Percentiles rank a stretch among this genome's conserved stretches.
These are phyloP conservation scores for Groenewaldozyma tartarivorans DNA, from an alignment of 805 yeast species.

Conservation along the genomic window DNA sequence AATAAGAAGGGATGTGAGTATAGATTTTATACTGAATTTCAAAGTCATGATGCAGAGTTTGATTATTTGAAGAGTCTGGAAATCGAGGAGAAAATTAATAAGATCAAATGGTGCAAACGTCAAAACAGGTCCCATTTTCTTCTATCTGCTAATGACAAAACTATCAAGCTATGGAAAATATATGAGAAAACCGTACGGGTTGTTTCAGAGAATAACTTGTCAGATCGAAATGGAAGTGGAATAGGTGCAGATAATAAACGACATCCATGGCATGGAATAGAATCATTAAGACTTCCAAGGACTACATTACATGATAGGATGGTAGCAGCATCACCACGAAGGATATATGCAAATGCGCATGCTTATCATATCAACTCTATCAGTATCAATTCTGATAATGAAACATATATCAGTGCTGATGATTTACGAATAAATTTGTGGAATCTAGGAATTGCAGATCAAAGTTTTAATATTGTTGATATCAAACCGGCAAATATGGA, in stretches of 20 bases:
- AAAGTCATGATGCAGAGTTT: constrained; percentile 96
- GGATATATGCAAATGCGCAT: constrained; percentile 89
- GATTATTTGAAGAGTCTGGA: constrained; percentile 93
- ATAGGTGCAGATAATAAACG: constrained; percentile 3
- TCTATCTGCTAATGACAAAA: constrained; percentile 90
- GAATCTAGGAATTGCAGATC: constrained; percentile 91
- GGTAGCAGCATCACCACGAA: constrained; percentile 89
- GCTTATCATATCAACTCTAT: constrained; percentile 97
- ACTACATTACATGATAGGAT: constrained; percentile 90
- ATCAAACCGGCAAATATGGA: constrained; percentile 98
- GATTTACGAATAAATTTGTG: constrained; percentile 92
- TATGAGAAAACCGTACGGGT: constrained; percentile 85
- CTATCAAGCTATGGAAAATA: constrained; percentile 96
- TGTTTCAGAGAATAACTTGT: constrained; percentile 82
- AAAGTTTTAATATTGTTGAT: constrained; percentile 93
- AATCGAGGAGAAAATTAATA: constrained; percentile 96
- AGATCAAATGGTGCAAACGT: constrained; percentile 90
- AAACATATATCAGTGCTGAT: constrained; percentile 86
- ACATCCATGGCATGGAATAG: constrained; percentile 23
- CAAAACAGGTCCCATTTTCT: constrained; percentile 85
- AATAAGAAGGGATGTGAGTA: constrained; percentile 76
- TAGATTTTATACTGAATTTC: constrained; percentile 92
- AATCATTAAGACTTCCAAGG: constrained; percentile 67
- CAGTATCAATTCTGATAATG: constrained; percentile 90
- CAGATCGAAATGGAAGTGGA: constrained; percentile 28